Evolutionary conservation across 2,329 filamentous ascomycete species (phyloP), one percentile per base, ranked within the genome.

Genomic region (Canariomyces notabilis): DNA sequence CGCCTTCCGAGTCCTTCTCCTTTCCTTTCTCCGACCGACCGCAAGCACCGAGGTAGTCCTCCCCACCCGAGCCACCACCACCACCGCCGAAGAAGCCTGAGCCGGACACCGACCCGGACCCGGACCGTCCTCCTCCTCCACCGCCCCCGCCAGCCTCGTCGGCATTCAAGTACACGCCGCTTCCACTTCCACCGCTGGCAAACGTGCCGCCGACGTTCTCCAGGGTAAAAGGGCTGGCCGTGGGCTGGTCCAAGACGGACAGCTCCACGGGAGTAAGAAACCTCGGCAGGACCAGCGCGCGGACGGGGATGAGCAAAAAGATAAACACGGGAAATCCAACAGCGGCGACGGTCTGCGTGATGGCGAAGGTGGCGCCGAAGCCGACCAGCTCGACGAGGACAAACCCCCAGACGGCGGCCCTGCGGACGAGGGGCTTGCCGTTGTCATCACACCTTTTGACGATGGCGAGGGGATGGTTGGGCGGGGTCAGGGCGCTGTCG

Each of bases 311-410:
- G 5, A 89, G 70, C 14, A 79, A 64, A 38, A 89, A 66, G 58
- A 89, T 88, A 53, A 88, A 77, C 29, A 89, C 74, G 7, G 87
- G 87, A 55, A 90, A 91, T 0, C 87, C 87, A 9, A 91, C 86
- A 2, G 87, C 87, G 2, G 86, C 87, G 40, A 90, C 83, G 0
- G 87, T 90, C 67, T 91, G 65, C 0, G 87, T 89, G 58, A 90
- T 87, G 49, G 87, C 86, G 62, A 91, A 89, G 0, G 87, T 91
- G 18, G 82, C 85, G 2, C 74, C 86, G 57, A 90, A 89, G 0
- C 80, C 85, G 35, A 83, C 19, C 4, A 90, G 66, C 64, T 89
- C 82, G 26, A 89, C 65, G 6, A 66, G 67, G 5, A 89, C 82
- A 59, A 90, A 91, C 4, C 67, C 65, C 84, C 85, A 89, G 51